These are phyloP conservation scores for Mycena rebaudengoi DNA, from an alignment of 768 basidiomycete species.

Conservation along the genomic window DNA sequence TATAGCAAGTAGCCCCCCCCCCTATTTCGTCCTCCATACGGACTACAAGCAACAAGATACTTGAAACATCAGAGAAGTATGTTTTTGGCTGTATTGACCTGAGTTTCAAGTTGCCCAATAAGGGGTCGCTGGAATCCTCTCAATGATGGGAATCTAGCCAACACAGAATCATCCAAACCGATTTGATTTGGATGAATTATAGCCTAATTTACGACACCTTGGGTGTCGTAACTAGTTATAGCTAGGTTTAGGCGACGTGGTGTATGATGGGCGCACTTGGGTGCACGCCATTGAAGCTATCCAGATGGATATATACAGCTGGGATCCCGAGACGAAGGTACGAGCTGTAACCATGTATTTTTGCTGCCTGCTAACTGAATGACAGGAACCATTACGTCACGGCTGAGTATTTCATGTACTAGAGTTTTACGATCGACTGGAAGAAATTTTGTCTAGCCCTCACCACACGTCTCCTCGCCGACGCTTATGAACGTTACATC, in stretches of 20 bases:
- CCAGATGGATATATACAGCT: background rate
- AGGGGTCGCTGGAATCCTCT: no score
- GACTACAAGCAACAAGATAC: no score
- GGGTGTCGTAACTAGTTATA: no score
- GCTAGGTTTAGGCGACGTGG: background rate
- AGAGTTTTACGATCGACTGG: background rate
- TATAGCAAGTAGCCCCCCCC: no score
- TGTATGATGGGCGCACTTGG: background rate
- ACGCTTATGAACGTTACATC: background rate
- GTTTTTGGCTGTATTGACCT: no score
- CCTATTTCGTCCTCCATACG: no score
- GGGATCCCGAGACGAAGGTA: background rate
- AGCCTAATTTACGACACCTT: no score
- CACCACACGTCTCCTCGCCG: background rate
- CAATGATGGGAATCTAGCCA: no score
- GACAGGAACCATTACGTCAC: background rate
- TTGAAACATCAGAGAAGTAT: no score
- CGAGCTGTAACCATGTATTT: background rate
- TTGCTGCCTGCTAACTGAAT: background rate
- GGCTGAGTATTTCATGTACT: background rate
- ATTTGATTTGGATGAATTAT: no score
- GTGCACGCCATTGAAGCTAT: background rate
- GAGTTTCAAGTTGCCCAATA: no score
- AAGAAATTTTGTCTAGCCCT: background rate
- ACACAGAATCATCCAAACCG: no score